A percentile compares a stretch with the other conserved stretches of the same genome.
Conservation (phyloP, 1,284 basidiomycete genomes). For the Veloporphyrellus conicus region DNA sequence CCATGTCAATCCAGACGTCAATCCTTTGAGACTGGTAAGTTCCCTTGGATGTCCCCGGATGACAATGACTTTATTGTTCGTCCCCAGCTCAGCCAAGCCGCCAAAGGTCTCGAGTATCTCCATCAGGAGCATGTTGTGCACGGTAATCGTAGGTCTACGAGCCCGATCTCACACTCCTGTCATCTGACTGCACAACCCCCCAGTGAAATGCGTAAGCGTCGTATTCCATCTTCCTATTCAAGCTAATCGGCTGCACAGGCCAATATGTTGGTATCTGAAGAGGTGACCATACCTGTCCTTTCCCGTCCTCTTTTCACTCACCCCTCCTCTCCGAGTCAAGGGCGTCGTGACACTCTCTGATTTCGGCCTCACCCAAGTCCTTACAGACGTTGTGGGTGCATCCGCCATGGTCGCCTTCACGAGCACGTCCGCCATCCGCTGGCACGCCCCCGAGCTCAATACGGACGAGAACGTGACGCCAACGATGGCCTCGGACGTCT, state of each 20-base stretch:
- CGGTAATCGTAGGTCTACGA: constrained; percentile 46
- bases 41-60: background rate
- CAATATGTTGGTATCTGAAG: constrained; percentile 49
- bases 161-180: background rate
- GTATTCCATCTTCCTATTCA: too few relatives aligned
- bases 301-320: background rate
- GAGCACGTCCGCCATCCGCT: constrained; percentile 44
- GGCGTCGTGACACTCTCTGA: constrained; percentile 52
- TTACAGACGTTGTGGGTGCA: constrained; percentile 50
- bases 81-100: constrained; percentile 45
- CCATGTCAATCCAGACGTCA: constrained; percentile 30
- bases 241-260: constrained; percentile 34
- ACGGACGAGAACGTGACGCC: constrained; percentile 37
- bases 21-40: constrained; percentile 44
- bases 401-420: constrained; percentile 43
- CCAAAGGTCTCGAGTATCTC: constrained; percentile 50
- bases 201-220: constrained; percentile 58
- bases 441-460: constrained; percentile 57
- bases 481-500: constrained; percentile 47
- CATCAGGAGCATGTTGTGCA: constrained; percentile 48
- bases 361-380: constrained; percentile 58
- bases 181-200: too few relatives aligned
- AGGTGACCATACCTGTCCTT: constrained; percentile 24
- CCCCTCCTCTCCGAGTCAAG: constrained; percentile 30
- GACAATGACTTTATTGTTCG: constrained; percentile 1